Base-by-base conservation (phyloP, 768 basidiomycete genomes). In the Russula virescens region DNA sequence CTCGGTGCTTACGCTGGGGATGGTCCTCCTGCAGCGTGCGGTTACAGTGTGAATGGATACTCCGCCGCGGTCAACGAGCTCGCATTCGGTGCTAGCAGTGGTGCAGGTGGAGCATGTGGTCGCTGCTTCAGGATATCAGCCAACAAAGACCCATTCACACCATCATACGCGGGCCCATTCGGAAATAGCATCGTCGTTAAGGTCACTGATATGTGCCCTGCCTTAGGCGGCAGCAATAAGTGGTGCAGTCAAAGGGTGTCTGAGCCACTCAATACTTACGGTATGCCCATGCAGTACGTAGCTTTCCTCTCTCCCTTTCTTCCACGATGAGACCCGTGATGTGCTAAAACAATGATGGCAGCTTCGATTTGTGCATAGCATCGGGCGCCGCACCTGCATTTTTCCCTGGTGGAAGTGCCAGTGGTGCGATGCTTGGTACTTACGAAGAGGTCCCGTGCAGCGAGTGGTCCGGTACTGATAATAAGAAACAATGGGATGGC, bases 341-440 rank as follows among this genome's bases (percentile, higher is more conserved):
- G 6, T 23, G 31, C 26, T 56, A 9, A 63, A 21, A 34, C 1
- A 26, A 9, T 14, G 13, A 26, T 46, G 21, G 2, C 53, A 85
- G 83, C 70, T 86, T 85, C 68, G 83, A 85, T 69, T 78, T 86
- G 43, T 85, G 84, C 68, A 72, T 79, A 55, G 84, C 85, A 62
- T 83, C 81, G 14, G 82, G 83, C 50, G 81, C 80, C 11, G 60
- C 80, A 18, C 62, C 40, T 2, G 75, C 75, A 10, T 85, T 85
- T 75, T 86, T 85, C 80, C 82, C 83, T 0, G 76, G n/a, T n/a
- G 75, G 0, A 69, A 79, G 0, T 83, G n/a, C n/a, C n/a, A n/a
- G 80, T 67, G 80, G 79, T 16, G 83, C 83, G n/a, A 70, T 84
- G 63, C 76, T 77, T 9, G 83, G 83, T 13, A 76, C 75, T 3